Evolutionary conservation across 2,329 filamentous ascomycete species (phyloP), one percentile per base, ranked within the genome.

Genomic region (Graphilbum ipis-grandicollis): DNA sequence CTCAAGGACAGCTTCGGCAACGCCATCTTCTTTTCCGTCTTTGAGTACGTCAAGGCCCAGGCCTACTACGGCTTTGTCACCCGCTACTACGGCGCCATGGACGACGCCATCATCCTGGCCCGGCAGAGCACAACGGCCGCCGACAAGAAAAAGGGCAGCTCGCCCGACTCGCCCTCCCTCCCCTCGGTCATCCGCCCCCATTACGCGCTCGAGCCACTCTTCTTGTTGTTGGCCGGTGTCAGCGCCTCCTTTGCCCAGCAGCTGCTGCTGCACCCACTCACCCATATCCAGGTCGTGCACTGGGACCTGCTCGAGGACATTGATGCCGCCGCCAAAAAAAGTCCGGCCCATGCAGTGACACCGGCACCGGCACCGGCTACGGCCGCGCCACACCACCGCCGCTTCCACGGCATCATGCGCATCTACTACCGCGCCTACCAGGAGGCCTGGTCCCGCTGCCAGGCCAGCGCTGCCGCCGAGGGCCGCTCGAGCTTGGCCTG

Each of bases 1-100:
- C 48, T 74, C 31, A 82, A 83, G 47, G 79, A 84, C 48, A 71
- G 72, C 21, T 53, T 80, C 6, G 79, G 79, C 12, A 72, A 68
- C 37, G 79, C 74, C 26, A 55, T 80, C 15, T 83, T 83, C 63
- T 86, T 86, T 54, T 71, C 68, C 46, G 71, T 69, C 0, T 85
- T 86, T 44, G 80, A 86, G 55, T 80, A 73, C 34, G 59, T 84
- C 48, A 85, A 85, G 52, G 75, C 73, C 10, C 79, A 85, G 50
- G 65, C 65, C 12, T 79, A 81, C 55, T 83, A 83, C 53, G 60
- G 59, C 32, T 85, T 79, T 48, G 69, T 85, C 23, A 69, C 66
- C 13, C 74, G 69, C 59, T 81, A 75, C 25, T 85, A 85, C 45
- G 71, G 74, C 21, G 65, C 64, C 1, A 52, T 73, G 19, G 64